phyloP scores from a whole-genome alignment of 2,329 filamentous ascomycete species.

The Clonostachys sp. region DNA sequence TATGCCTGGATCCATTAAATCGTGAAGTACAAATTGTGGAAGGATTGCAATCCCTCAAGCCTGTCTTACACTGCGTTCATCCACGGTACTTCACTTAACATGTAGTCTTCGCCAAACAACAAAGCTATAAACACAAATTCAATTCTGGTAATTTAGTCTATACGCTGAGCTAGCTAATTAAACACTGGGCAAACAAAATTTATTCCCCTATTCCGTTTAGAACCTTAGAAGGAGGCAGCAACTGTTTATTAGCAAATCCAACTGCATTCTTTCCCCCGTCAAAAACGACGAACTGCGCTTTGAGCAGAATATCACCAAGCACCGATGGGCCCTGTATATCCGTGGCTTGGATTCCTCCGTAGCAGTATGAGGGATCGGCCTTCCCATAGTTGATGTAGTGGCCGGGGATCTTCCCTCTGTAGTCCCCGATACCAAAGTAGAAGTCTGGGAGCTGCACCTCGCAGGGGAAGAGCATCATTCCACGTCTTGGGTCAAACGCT shows the following conservation, averaged over 20 bases:
- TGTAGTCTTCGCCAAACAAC: fast-evolving
- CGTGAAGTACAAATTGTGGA: no score
- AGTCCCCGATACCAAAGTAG: conserved; percentile 23
- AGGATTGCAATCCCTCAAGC: no score
- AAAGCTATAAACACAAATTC: no score
- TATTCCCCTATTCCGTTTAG: no score
- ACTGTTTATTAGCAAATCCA: conserved; percentile 32
- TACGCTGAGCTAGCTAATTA: no score
- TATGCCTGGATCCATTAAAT: no score
- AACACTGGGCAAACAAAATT: no score
- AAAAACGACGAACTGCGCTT: conserved; percentile 39
- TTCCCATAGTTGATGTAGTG: conserved; percentile 29
- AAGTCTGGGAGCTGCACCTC: conserved; percentile 38
- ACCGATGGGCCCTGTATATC: conserved; percentile 28
- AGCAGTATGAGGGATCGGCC: conserved; percentile 19
- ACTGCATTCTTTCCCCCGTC: conserved; percentile 21
- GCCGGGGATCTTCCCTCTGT: conserved; percentile 26
- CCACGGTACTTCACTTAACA: no score
- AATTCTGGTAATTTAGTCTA: no score
- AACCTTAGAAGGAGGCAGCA: conserved; percentile 1
- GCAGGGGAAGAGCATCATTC: conserved; percentile 58
- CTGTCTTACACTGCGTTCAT: no score
- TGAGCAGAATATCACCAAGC: conserved; percentile 33
- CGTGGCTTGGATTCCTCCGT: conserved; percentile 29
- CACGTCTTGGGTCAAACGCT: conserved; percentile 32